Conservation (phyloP, 106 monocot species). For the Allium cepa region DNA sequence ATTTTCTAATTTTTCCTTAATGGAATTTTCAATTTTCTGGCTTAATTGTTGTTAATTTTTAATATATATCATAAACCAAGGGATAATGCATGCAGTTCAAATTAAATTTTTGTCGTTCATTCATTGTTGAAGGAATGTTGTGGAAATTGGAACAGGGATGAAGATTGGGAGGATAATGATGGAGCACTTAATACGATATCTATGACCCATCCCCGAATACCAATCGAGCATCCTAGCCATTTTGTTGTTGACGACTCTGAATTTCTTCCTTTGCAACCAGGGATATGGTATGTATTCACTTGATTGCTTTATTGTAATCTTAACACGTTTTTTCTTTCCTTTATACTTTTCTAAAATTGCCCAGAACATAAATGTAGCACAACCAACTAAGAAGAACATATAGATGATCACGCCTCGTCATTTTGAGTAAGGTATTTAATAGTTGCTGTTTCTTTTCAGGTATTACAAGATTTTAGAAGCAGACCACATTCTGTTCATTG, state of each 20-base stretch:
- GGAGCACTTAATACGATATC: conserved; percentile 74
- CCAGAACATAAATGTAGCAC: no score
- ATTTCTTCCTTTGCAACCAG: conserved; percentile 51
- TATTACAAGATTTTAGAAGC: conserved; percentile 92
- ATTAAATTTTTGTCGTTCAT: background rate
- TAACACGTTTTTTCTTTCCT: background rate
- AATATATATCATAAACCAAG: no score
- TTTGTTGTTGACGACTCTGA: conserved; percentile 49
- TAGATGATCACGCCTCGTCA: no score
- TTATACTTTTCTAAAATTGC: no score
- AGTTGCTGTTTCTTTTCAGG: conserved; percentile 27
- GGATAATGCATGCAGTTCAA: no score
- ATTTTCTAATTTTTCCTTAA: no score
- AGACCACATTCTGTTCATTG: conserved; percentile 71
- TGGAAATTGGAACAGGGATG: conserved; percentile 29
- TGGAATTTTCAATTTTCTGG: no score
- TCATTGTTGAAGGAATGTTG: background rate
- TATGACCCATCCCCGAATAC: conserved; percentile 68
- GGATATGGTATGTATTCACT: conserved; percentile 42
- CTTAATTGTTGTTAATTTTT: no score
- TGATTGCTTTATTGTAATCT: background rate
- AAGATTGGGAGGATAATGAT: conserved; percentile 79
- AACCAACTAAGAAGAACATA: no score
- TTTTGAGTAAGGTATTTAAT: no score
- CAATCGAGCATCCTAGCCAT: conserved; percentile 47